These are phyloP conservation scores for Endoconidiophora polonica DNA, from an alignment of 2,329 filamentous ascomycete species.

Conservation along the genomic window DNA sequence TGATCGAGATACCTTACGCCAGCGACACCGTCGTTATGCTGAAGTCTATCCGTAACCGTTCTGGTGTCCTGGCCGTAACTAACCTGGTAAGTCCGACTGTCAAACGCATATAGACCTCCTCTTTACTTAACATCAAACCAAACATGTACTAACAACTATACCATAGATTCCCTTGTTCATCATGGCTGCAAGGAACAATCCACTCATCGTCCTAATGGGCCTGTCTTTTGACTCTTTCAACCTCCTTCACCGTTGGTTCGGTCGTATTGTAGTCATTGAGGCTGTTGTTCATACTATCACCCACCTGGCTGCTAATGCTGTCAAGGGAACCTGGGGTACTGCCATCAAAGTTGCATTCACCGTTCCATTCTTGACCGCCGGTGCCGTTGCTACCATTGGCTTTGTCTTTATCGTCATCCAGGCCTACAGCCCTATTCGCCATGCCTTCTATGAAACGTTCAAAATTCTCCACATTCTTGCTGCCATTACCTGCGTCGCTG, in stretches of 20 bases:
- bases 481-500: conserved; percentile 42
- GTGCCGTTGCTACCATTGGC: conserved; percentile 27
- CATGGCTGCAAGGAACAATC: conserved; percentile 84
- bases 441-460: conserved; percentile 68
- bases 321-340: not conserved
- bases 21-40: conserved; percentile 24
- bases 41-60: conserved; percentile 61
- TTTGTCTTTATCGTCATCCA: conserved; percentile 50
- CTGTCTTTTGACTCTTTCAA: conserved; percentile 97
- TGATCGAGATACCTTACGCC: conserved; percentile 45
- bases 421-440: conserved; percentile 52
- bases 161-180: conserved; percentile 51
- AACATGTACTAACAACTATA: not conserved
- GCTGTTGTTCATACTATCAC: conserved; percentile 46
- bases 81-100: conserved; percentile 51
- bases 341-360: conserved; percentile 5
- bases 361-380: conserved; percentile 7
- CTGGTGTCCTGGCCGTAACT: conserved; percentile 65
- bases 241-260: conserved; percentile 53
- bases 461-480: conserved; percentile 53
- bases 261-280: conserved; percentile 55
- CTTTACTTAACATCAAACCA: not conserved
- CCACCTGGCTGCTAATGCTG: conserved; percentile 11
- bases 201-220: conserved; percentile 61
- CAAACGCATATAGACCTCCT: too few relatives aligned